phyloP scores from a whole-genome alignment of 2,329 filamentous ascomycete genomes.

The Aspergillus luchuensis region DNA sequence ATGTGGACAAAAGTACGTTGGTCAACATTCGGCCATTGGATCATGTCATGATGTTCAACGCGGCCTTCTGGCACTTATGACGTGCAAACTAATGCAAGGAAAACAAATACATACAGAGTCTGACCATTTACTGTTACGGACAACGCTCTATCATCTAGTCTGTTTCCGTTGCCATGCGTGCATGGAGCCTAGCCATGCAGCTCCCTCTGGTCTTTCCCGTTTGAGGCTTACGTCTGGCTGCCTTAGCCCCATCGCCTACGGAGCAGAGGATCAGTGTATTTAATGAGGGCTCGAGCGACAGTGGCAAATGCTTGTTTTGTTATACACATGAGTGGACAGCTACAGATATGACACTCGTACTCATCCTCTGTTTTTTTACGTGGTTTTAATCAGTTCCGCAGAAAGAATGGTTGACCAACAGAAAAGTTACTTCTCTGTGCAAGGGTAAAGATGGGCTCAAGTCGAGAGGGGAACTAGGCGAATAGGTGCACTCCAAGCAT shows the following conservation, averaged over 20 bases:
- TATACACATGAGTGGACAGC: neutral
- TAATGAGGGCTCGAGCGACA: neutral
- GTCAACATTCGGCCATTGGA: slow-evolving; percentile 7
- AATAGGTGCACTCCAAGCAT: neutral
- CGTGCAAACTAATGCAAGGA: slow-evolving; percentile 28
- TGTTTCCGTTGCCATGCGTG: slow-evolving; percentile 17
- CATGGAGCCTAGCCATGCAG: slow-evolving; percentile 5
- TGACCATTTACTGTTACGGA: slow-evolving; percentile 11
- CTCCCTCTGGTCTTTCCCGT: neutral
- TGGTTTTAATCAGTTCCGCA: neutral
- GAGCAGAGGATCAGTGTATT: neutral
- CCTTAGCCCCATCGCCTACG: neutral
- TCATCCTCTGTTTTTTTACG: neutral
- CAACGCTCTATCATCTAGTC: slow-evolving; percentile 16
- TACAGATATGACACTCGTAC: neutral
- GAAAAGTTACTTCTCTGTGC: neutral
- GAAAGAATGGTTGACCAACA: neutral
- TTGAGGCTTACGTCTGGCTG: slow-evolving; percentile 1
- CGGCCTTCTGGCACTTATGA: slow-evolving; percentile 23
- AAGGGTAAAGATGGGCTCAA: neutral
- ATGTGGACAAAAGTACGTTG: slow-evolving; percentile 23
- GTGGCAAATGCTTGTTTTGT: neutral
- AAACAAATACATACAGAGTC: slow-evolving; percentile 26
- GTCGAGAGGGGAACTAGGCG: neutral
- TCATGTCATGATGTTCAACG: slow-evolving; percentile 14